Conservation (phyloP, 116 monocot species). For the Papilionanthe hybrid region DNA sequence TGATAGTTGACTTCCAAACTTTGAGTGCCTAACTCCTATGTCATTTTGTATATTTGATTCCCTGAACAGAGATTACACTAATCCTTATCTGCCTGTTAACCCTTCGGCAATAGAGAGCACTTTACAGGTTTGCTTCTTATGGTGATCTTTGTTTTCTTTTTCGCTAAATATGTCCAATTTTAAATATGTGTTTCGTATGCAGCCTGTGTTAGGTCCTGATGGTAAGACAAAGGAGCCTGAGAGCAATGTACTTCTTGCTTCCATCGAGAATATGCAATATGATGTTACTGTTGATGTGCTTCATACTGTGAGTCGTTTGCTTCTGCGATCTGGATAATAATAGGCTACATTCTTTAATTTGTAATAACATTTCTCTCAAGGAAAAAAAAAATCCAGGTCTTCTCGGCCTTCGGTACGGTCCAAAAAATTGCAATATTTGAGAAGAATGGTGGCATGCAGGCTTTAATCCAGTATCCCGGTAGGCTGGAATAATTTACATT, state of each 20-base stretch:
- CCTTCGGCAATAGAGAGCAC: not conserved
- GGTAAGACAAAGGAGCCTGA: constrained; percentile 80
- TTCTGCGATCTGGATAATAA: no score
- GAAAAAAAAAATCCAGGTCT: constrained; percentile 24
- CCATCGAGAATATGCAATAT: constrained; percentile 91
- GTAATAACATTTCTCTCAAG: no score
- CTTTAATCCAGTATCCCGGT: constrained; percentile 62
- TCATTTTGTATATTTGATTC: no score
- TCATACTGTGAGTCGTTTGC: constrained; percentile 49
- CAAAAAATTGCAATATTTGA: constrained; percentile 69
- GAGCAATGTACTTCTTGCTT: constrained; percentile 96
- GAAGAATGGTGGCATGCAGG: constrained; percentile 54
- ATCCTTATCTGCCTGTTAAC: not conserved
- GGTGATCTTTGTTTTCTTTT: no score
- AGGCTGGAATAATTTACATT: no score
- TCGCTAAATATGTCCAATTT: no score
- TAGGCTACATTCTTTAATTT: no score
- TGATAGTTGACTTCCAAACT: no score
- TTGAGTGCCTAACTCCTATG: no score
- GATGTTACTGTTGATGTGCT: constrained; percentile 92
- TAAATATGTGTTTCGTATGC: not conserved
- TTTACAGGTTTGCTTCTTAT: not conserved
- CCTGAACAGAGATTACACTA: not conserved
- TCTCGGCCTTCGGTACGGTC: constrained; percentile 50
- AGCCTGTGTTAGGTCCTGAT: constrained; percentile 41